A percentile compares a stretch with the other conserved stretches of the same genome.
Evolutionary conservation across 1,284 basidiomycete species (phyloP).

Genomic region (Vanrija pseudolonga): DNA sequence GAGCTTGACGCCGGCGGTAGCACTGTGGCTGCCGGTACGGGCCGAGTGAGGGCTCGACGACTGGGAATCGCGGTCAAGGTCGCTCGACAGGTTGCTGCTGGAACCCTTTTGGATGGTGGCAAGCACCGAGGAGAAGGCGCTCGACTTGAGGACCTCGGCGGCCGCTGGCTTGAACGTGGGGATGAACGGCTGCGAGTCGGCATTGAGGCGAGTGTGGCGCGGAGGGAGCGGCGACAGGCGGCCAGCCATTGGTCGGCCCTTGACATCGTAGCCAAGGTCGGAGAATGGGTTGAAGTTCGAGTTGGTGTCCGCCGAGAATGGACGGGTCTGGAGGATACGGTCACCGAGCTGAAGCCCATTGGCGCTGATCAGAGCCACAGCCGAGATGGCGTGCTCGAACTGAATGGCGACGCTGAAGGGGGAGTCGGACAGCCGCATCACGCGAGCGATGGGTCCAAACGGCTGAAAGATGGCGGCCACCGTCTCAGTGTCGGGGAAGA

Average conservation of each 20-base stretch:
- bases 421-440: slow-evolving; percentile 22
- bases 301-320: not conserved
- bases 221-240: not conserved
- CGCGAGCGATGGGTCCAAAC: slow-evolving; percentile 34
- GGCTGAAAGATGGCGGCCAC: slow-evolving; percentile 34
- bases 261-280: not conserved
- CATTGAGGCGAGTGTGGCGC: slow-evolving; percentile 16
- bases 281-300: slow-evolving; percentile 14
- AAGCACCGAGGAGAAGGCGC: slow-evolving; percentile 33
- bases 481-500: slow-evolving; percentile 29
- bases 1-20: no score
- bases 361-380: slow-evolving; percentile 26
- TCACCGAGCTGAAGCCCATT: slow-evolving; percentile 33
- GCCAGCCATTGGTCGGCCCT: not conserved
- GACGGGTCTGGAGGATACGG: slow-evolving; percentile 8
- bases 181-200: slow-evolving; percentile 24
- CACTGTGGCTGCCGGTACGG: no score
- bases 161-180: slow-evolving; percentile 8
- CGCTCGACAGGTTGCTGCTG: no score
- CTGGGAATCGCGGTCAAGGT: no score
- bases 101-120: no score
- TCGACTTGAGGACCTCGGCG: not conserved
- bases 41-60: no score
- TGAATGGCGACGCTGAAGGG: slow-evolving; percentile 30
- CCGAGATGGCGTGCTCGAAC: slow-evolving; percentile 33